Conservation (phyloP, 2,329 filamentous ascomycete species). For the Emmonsiellopsis sp. region DNA sequence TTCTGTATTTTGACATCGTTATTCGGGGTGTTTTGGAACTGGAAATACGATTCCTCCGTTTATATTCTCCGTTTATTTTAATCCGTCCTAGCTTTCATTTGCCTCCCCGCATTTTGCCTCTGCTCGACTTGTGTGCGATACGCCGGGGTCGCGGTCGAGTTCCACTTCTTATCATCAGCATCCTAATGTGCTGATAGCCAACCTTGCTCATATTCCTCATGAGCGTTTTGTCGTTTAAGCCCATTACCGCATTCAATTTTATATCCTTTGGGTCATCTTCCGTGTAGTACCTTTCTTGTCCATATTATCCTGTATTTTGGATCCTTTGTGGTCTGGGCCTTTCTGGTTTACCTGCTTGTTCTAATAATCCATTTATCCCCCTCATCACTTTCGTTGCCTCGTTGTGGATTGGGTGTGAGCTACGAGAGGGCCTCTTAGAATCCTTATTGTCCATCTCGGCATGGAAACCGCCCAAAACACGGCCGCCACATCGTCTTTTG, state of each 20-base stretch:
- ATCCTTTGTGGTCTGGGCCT: background rate
- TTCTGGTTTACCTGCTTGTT: background rate
- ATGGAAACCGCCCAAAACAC: conserved; percentile 49
- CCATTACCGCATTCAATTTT: background rate
- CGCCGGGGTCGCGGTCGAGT: background rate
- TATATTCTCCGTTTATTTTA: background rate
- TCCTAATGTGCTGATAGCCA: background rate
- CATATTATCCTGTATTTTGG: background rate
- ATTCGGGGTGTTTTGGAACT: background rate
- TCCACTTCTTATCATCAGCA: background rate
- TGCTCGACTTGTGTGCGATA: background rate
- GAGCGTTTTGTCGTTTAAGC: background rate
- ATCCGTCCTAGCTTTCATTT: background rate
- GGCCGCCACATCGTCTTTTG: background rate
- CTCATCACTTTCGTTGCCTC: background rate
- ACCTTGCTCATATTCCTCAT: background rate
- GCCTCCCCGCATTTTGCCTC: conserved; percentile 1
- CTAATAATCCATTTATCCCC: background rate
- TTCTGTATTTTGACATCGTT: background rate
- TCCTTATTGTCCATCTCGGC: conserved; percentile 18
- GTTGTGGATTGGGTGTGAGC: background rate
- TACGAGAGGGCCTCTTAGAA: background rate
- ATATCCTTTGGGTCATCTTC: background rate
- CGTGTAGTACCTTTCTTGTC: background rate
- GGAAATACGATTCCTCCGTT: background rate